A percentile compares a stretch with the other conserved stretches of the same genome.
phyloP scores from a whole-genome alignment of 306 rosid species.

The Glycyrrhiza uralensis region DNA sequence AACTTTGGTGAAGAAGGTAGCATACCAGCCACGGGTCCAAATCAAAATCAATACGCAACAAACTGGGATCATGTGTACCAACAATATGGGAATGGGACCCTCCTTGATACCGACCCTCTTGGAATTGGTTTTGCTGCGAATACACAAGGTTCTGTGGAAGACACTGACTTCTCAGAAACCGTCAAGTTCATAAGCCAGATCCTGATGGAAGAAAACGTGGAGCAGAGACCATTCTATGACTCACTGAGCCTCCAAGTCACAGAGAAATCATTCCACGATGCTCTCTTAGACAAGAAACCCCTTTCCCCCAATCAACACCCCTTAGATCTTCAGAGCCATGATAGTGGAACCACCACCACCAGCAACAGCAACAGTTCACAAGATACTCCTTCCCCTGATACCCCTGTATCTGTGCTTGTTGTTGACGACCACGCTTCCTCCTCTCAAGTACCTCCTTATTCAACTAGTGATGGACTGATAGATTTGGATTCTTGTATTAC shows the following conservation, averaged over 20 bases:
- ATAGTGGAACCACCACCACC: constrained; percentile 4
- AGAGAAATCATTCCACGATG: constrained; percentile 58
- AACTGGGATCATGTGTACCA: background rate
- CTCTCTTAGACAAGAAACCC: constrained; percentile 35
- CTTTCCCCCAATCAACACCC: constrained; percentile 47
- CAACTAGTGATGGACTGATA: constrained; percentile 19
- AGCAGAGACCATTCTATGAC: constrained; percentile 49
- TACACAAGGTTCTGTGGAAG: constrained; percentile 10
- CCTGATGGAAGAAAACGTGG: constrained; percentile 75
- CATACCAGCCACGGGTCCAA: background rate
- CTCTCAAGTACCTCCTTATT: constrained; percentile 12
- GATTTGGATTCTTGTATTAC: constrained; percentile 35
- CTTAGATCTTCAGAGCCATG: constrained; percentile 17
- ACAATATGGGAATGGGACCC: background rate
- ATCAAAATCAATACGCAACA: constrained; percentile 1
- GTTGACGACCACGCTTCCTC: constrained; percentile 16
- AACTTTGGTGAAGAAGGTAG: background rate
- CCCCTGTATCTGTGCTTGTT: constrained; percentile 27
- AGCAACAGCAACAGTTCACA: background rate
- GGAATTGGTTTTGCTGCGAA: background rate
- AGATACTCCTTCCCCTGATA: constrained; percentile 30
- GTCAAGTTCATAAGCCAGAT: constrained; percentile 38
- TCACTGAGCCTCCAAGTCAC: constrained; percentile 53
- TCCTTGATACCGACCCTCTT: background rate
- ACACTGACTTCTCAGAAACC: constrained; percentile 45